Base-by-base conservation (phyloP, 2,329 filamentous ascomycete genomes). In the Helicocarpus griseus region DNA sequence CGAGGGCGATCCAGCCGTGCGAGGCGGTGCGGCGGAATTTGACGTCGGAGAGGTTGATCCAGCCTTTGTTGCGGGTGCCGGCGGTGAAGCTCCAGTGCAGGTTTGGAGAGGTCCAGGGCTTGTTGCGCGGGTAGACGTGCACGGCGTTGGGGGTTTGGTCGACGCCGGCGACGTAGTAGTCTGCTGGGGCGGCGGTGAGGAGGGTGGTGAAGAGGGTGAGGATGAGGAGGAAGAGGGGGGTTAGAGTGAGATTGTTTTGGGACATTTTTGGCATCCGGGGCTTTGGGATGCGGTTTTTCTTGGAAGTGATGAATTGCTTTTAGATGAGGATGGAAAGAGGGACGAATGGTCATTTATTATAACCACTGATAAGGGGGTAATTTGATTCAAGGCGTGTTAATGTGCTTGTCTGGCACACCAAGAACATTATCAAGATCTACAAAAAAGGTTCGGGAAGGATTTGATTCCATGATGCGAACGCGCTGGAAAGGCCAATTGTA, bases 61-160 rank as follows among this genome's bases (percentile, higher is more conserved):
- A 58, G 5, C 19, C 19, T 29, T 45, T 24, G 8, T 52, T 51
- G 9, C 39, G 13, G 14, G 28, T 35, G 19, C 50, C 51, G 19
- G 54, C 54, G 8, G 51, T 56, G 50, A 57, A 57, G 38, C 47
- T 50, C 57, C 57, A 58, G 52, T 53, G 52, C 40, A 58, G 49
- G 17, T 50, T 49, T 9, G 56, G 43, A 21, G 50, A 22, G 39
- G 53, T 56, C 57, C 57, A 58, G 22, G 49, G 53, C 28, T 41
- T 36, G 44, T 58, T 51, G 50, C 57, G 57, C 3, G 55, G 55
- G 47, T 54, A 58, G 28, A 56, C 55, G 9, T 54, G 57, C 14
- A 58, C 46, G 9, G 57, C 57, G 35, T 56, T 53, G 46, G 54
- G 53, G 46, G 54, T 56, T 41, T 58, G 57, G 49, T 58, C 57